Evolutionary conservation across 371 early-diverging fungal species (phyloP), one percentile per base, ranked within the genome.

Genomic region (Vittaforma corneae): DNA sequence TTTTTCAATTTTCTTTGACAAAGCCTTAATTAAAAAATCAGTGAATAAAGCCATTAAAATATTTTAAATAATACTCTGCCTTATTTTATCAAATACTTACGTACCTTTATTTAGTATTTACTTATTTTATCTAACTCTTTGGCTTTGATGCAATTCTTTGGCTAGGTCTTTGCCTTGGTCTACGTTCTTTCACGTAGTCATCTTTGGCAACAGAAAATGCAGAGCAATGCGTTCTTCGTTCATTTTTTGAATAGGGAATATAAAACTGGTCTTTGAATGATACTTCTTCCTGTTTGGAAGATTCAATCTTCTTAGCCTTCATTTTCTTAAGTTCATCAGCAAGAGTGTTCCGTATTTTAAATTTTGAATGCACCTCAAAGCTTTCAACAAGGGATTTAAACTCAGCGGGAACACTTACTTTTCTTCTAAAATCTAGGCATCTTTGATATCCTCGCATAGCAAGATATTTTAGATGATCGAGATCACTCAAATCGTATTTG

Each of bases 361-460:
- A 72, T 26, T 54, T 42, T 14, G 33, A 33, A 46, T 67, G 67
- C 20, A 63, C 29, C 28, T 33, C 46, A 29, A 72, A 55, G 4
- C 3, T 2, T 32, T 56, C 51, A 22, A 72, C 55, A 40, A 44
- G 40, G 38, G 38, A 26, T 26, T 72, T 72, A 28, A 51, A 72
- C 35, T 72, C 64, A 30, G 18, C 42, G 2, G 72, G 72, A 44
- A 66, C 67, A 54, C 44, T 40, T 16, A 72, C 72, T 24, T 72
- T 72, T 20, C 53, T 55, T 34, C 72, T 54, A 30, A 72, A 72
- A n/a, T 67, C 47, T 29, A 72, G 42, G 33, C 72, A 72, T 32
- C 61, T 58, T 38, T 61, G 53, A 42, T 72, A 67, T 44, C 72
- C 72, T 20, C 59, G 62, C 51, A 18, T 26, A 38, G 72, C 68